phyloP scores from a whole-genome alignment of 1,139 yeast species.

The Yamadazyma epiphylla region DNA sequence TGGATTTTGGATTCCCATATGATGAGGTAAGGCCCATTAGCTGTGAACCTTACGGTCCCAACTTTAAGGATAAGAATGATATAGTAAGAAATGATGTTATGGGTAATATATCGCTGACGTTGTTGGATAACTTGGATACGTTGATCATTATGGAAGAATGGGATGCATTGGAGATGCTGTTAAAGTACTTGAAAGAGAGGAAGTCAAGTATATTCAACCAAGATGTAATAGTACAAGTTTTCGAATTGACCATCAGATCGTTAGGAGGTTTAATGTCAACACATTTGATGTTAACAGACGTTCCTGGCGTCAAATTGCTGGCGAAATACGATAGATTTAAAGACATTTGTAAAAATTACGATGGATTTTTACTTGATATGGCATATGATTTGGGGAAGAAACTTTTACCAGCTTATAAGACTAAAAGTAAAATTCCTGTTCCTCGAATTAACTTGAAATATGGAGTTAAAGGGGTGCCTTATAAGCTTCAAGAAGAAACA shows the following conservation, averaged over 20 bases:
- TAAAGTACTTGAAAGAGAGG: slow-evolving; percentile 40
- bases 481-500: slow-evolving; percentile 52
- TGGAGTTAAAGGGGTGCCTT: slow-evolving; percentile 47
- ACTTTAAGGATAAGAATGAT: slow-evolving; percentile 48
- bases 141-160: slow-evolving; percentile 69
- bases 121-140: slow-evolving; percentile 77
- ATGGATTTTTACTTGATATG: slow-evolving; percentile 63
- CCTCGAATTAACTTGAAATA: slow-evolving; percentile 64
- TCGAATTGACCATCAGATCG: slow-evolving; percentile 77
- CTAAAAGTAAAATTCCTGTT: slow-evolving; percentile 59
- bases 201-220: slow-evolving; percentile 47
- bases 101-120: slow-evolving; percentile 78
- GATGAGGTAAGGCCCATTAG: slow-evolving; percentile 79
- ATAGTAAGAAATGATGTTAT: slow-evolving; percentile 73
- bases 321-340: slow-evolving; percentile 9
- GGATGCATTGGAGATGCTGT: slow-evolving; percentile 46
- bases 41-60: slow-evolving; percentile 69
- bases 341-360: slow-evolving; percentile 38
- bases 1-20: slow-evolving; percentile 68
- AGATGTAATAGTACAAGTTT: slow-evolving; percentile 76
- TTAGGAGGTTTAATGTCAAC: slow-evolving; percentile 77
- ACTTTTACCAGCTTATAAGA: slow-evolving; percentile 62
- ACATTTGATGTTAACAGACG: slow-evolving; percentile 64
- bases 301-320: no score
- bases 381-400: slow-evolving; percentile 73